Conservation (phyloP, 306 rosid genomes). For the Quercus mongolica region DNA sequence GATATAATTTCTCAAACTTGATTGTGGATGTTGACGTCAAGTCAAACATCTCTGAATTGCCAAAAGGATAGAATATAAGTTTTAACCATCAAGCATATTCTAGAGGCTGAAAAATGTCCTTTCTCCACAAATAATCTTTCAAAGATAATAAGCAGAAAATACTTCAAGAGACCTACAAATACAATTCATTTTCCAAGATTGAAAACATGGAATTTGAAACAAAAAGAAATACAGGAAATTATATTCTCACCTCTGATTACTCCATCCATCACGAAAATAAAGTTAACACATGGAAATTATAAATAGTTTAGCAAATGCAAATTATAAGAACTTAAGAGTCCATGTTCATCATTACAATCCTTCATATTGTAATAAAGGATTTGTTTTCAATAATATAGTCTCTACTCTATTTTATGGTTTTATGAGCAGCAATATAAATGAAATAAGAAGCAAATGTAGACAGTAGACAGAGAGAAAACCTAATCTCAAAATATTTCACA, state of each 20-base stretch:
- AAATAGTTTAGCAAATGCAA: background rate
- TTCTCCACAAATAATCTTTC: background rate
- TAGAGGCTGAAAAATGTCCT: background rate
- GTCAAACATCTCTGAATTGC: background rate
- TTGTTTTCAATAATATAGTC: background rate
- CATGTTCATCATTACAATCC: background rate
- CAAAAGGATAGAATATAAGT: background rate
- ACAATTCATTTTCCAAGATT: background rate
- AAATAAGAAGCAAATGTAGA: background rate
- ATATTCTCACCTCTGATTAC: background rate
- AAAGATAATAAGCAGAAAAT: too few relatives aligned
- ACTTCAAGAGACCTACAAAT: background rate
- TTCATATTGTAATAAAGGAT: background rate
- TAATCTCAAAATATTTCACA: conserved; percentile 71
- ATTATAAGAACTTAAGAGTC: background rate
- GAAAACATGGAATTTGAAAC: background rate
- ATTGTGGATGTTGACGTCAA: background rate
- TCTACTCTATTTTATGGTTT: background rate
- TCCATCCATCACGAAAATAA: background rate
- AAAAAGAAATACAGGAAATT: background rate
- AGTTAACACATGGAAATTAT: background rate
- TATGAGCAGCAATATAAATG: background rate
- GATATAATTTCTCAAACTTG: background rate
- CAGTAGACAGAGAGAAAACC: conserved; percentile 34
- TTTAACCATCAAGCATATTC: background rate